Percentiles rank a stretch among this genome's conserved stretches.
Conservation (phyloP, 148 eudicot species). For the Nepenthes mirabilis region DNA sequence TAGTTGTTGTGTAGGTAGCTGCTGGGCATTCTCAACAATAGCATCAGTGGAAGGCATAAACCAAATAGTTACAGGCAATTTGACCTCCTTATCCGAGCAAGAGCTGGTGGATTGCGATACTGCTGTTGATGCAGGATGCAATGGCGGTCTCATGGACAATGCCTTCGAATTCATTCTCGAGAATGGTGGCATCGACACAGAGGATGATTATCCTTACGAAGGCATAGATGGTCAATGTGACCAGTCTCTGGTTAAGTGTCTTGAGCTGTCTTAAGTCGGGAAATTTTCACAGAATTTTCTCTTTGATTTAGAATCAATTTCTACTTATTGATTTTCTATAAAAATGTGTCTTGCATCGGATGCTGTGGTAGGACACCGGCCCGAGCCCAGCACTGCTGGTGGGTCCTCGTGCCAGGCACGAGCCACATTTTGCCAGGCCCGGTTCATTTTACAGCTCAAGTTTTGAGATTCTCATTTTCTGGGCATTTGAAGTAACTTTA, state of each 20-base stretch:
- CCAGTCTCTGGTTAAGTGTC: slow-evolving; percentile 35
- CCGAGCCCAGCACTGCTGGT: too few species aligned
- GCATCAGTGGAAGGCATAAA: slow-evolving; percentile 81
- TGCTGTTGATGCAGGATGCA: slow-evolving; percentile 44
- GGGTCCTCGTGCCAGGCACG: too few species aligned
- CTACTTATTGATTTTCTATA: too few species aligned
- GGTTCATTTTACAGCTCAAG: too few species aligned
- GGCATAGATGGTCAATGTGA: slow-evolving; percentile 55
- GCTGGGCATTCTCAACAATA: slow-evolving; percentile 92
- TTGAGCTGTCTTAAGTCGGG: neutral
- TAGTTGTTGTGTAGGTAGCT: slow-evolving; percentile 38
- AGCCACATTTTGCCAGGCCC: too few species aligned
- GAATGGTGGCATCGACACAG: slow-evolving; percentile 81
- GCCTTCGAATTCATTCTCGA: slow-evolving; percentile 65
- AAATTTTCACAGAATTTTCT: neutral
- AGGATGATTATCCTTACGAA: slow-evolving; percentile 62
- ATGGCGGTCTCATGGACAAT: slow-evolving; percentile 85
- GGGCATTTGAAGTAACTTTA: too few species aligned
- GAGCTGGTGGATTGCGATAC: slow-evolving; percentile 81
- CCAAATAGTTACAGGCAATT: slow-evolving; percentile 58
- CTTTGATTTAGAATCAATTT: too few species aligned
- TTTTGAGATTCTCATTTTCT: too few species aligned
- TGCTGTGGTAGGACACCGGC: too few species aligned
- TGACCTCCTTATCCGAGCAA: slow-evolving; percentile 72
- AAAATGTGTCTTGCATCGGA: too few species aligned